phyloP scores from a whole-genome alignment of 495 filamentous ascomycete genomes.

The Lasiosphaeria hispida region DNA sequence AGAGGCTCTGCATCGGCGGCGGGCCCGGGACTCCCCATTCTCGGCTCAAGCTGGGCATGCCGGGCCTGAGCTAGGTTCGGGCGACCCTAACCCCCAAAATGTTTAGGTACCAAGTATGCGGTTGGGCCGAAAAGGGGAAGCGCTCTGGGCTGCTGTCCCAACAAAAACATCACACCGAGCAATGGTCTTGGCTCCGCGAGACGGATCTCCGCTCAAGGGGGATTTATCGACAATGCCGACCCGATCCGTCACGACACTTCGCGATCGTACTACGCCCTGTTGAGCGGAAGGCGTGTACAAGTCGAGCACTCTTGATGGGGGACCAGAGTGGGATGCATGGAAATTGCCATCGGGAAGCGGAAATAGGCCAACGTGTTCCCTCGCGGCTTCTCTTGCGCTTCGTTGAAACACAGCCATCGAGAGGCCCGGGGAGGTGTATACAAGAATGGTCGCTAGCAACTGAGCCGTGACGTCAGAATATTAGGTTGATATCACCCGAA shows the following conservation, averaged over 20 bases:
- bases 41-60: neutral
- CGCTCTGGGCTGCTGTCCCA: too few relatives aligned
- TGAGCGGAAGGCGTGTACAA: neutral
- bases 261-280: neutral
- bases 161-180: too few relatives aligned
- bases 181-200: too few relatives aligned
- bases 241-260: neutral
- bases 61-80: neutral
- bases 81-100: too few relatives aligned
- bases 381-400: neutral
- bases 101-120: too few relatives aligned
- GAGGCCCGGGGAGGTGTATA: neutral
- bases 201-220: neutral
- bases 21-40: neutral
- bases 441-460: too few relatives aligned
- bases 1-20: too few relatives aligned
- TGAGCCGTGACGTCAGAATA: constrained; percentile 21
- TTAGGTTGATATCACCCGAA: constrained; percentile 18
- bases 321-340: neutral
- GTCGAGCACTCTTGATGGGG: neutral
- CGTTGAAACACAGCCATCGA: neutral
- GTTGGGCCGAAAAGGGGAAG: too few relatives aligned
- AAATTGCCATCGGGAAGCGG: neutral
- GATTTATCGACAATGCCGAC: neutral
- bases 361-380: neutral